Conservation (phyloP, 306 rosid genomes). For the Albizia julibrissin region DNA sequence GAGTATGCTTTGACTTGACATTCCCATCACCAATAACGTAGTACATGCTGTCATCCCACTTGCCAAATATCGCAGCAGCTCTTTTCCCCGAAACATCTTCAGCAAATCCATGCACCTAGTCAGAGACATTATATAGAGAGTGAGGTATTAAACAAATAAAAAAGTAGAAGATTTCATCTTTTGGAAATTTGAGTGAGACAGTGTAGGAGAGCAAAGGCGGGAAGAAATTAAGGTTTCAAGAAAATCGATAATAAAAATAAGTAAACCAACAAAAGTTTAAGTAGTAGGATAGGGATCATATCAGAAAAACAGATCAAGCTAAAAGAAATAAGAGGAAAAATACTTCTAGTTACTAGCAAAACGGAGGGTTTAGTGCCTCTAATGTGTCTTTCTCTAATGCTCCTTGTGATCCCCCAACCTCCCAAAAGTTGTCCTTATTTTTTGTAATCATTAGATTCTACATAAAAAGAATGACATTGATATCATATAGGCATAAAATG, state of each 20-base stretch:
- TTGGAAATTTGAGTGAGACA: background rate
- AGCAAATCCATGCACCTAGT: conserved; percentile 85
- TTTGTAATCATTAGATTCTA: too few species aligned
- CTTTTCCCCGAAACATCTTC: conserved; percentile 75
- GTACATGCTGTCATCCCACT: conserved; percentile 90
- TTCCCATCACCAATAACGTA: conserved; percentile 61
- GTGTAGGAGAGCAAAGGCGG: background rate
- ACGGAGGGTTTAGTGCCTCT: too few species aligned
- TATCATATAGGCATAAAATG: too few species aligned
- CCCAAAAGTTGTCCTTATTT: too few species aligned
- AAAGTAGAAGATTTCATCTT: background rate
- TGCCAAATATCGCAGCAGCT: conserved; percentile 79
- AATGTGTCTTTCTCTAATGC: too few species aligned
- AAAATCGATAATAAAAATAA: background rate
- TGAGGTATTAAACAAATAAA: background rate
- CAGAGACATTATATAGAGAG: background rate
- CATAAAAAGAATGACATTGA: too few species aligned
- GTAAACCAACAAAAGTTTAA: background rate
- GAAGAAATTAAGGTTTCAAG: background rate
- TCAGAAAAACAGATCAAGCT: too few species aligned
- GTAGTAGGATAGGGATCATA: background rate
- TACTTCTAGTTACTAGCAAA: too few species aligned
- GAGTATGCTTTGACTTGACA: conserved; percentile 56
- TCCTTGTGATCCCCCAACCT: too few species aligned
- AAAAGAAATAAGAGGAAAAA: too few species aligned